Base-by-base conservation (phyloP, 306 rosid species). In the Medicago arabica region DNA sequence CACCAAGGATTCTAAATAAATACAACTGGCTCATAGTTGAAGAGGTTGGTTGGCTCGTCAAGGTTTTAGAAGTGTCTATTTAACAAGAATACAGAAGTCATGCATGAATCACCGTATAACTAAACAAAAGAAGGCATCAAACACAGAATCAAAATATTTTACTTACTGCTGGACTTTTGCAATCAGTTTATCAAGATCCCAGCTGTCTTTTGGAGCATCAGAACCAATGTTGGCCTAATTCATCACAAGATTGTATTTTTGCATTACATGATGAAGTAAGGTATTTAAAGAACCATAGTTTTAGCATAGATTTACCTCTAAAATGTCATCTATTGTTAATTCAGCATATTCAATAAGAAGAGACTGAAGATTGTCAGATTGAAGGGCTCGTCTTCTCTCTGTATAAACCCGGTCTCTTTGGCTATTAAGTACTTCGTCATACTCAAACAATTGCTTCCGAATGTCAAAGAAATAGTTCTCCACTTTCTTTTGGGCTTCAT, bases 401-500 rank as follows among this genome's bases (percentile, higher is more conserved):
- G 95, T 87, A 78, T 95, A 95, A 16, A 95, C 89, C 51, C 97
- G 93, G 68, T 95, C 98, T 85, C 98, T 86, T 85, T 95, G 98
- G 82, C 97, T 95, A 81, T 95, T 95, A 49, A 95, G 85, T 62
- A 95, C 98, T 76, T 95, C 97, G 65, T 95, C 98, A 84, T 67
- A 95, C 85, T 95, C 98, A 74, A 95, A 95, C 81, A 95, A 85
- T 71, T 95, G 98, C 89, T 95, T 95, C 69, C 98, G 87, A 71
- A 95, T 92, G 78, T 95, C 98, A 68, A 95, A 92, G 85, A 95
- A 95, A 76, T 95, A 95, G 78, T 90, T 95, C 83, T 95, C 97
- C 66, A 95, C 98, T 90, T 95, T 95, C 80, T 96, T 84, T 76
- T 95, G 98, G 81, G 98, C 98, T 86, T 95, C 98, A 82, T 92